Percentiles rank a stretch among this genome's conserved stretches.
Evolutionary conservation across 1,284 basidiomycete species (phyloP).

Genomic region (Boletus austroedulis): DNA sequence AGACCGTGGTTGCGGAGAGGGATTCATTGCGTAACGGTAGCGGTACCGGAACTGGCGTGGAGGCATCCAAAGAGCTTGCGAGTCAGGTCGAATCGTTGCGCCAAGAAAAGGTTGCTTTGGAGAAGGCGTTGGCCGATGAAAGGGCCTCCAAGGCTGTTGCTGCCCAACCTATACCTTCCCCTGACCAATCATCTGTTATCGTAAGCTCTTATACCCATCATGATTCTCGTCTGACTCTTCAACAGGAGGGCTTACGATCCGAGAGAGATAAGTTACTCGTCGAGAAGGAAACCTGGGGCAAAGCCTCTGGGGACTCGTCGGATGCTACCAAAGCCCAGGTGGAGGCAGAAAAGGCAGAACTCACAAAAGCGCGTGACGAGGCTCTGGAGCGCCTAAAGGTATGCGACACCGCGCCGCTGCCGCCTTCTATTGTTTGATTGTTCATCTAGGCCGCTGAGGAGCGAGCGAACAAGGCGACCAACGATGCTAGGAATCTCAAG

Average conservation of each 20-base stretch:
- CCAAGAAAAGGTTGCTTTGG: conserved; percentile 44
- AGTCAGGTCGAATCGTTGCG: conserved; percentile 42
- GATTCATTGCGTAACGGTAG: conserved; percentile 21
- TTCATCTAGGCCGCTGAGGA: conserved; percentile 43
- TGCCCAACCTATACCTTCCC: conserved; percentile 26
- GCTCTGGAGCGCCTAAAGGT: conserved; percentile 57
- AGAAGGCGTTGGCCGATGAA: conserved; percentile 41
- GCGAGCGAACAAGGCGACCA: conserved; percentile 45
- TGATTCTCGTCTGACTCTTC: conserved; percentile 7
- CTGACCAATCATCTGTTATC: conserved; percentile 41
- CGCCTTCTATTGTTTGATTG: not conserved
- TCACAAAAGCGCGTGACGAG: conserved; percentile 59
- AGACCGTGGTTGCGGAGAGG: conserved; percentile 37
- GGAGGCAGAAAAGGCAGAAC: conserved; percentile 57
- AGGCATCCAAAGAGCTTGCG: conserved; percentile 30
- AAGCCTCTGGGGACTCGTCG: conserved; percentile 28
- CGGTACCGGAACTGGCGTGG: conserved; percentile 14
- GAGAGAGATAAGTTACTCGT: conserved; percentile 60
- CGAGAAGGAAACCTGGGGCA: conserved; percentile 53
- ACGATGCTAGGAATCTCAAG: conserved; percentile 45
- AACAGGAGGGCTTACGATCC: conserved; percentile 51
- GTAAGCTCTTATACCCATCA: conserved; percentile 38
- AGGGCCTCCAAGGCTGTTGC: conserved; percentile 34
- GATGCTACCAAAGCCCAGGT: conserved; percentile 41
- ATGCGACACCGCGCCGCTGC: conserved; percentile 1